Base-by-base conservation (phyloP, 495 filamentous ascomycete genomes). In the Lepidopterella palustris region DNA sequence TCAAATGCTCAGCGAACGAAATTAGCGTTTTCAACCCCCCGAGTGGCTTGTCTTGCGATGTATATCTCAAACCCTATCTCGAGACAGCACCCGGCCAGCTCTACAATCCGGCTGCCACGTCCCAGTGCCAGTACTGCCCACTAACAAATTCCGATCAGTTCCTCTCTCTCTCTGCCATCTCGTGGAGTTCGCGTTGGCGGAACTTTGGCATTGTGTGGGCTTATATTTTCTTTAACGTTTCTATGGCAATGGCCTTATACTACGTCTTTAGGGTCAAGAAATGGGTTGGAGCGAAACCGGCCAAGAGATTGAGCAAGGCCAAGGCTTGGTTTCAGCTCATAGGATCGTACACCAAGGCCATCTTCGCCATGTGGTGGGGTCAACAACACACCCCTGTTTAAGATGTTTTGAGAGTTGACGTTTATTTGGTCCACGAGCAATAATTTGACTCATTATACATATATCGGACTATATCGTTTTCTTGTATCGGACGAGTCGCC, bases 231-330 rank as follows among this genome's bases (percentile, higher is more conserved):
- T 89, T 93, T 73, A 96, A 96, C 70, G 72, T 91, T 57, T 65
- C 75, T n/a, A 84, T 71, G 23, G 90, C 89, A 0, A 68, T 92
- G 20, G 76, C 79, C 42, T 68, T 96, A 18, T 96, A 95, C 73
- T 95, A 87, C 86, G 70, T 91, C 54, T 79, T 81, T 5, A 77
- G 90, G 5, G 87, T 95, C n/a, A n/a, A n/a, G n/a, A n/a, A n/a
- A n/a, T n/a, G n/a, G n/a, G n/a, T n/a, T n/a, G n/a, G n/a, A n/a
- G n/a, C n/a, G n/a, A n/a, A n/a, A n/a, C n/a, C n/a, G n/a, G n/a
- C n/a, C n/a, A n/a, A n/a, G n/a, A n/a, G n/a, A n/a, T n/a, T n/a
- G n/a, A n/a, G n/a, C n/a, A n/a, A n/a, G n/a, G n/a, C n/a, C n/a
- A n/a, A n/a, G n/a, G n/a, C n/a, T n/a, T n/a, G n/a, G n/a, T n/a